Evolutionary conservation across 495 filamentous ascomycete species (phyloP).

Genomic region (Neurospora sp.): DNA sequence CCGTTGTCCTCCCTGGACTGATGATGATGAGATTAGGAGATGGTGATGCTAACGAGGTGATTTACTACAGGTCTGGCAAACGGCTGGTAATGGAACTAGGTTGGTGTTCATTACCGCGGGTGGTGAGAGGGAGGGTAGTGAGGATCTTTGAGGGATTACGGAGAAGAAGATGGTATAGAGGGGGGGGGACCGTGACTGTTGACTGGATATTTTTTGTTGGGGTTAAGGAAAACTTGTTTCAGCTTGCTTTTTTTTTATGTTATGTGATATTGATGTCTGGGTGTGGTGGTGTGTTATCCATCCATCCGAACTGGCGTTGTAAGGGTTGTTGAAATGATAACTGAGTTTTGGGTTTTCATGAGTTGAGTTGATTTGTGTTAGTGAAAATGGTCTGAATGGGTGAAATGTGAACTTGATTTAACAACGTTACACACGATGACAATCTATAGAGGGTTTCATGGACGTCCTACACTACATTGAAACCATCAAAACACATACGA

Average conservation of each 20-base stretch:
- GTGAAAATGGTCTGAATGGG: background rate
- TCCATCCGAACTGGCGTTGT: background rate
- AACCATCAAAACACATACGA: background rate
- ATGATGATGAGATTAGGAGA: too few species aligned
- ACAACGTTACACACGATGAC: background rate
- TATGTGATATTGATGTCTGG: too few species aligned
- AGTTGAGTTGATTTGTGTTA: background rate
- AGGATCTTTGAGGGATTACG: slow-evolving; percentile 1
- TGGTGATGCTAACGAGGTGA: too few species aligned
- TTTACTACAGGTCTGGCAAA: slow-evolving; percentile 70
- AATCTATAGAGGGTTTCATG: background rate
- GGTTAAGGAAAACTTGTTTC: too few species aligned
- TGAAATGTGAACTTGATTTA: background rate
- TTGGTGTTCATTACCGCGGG: slow-evolving; percentile 60
- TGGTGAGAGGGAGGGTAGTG: slow-evolving; percentile 24
- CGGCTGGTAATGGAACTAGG: slow-evolving; percentile 71
- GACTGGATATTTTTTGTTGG: too few species aligned
- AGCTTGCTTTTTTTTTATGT: too few species aligned
- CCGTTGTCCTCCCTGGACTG: too few species aligned
- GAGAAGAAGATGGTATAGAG: too few species aligned
- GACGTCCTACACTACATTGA: background rate
- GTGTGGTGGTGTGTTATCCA: background rate
- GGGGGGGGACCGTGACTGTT: too few species aligned
- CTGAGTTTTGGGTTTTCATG: background rate
- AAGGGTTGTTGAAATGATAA: background rate